Evolutionary conservation across 768 basidiomycete genomes (phyloP).

Genomic region (Infundibulicybe gibba): DNA sequence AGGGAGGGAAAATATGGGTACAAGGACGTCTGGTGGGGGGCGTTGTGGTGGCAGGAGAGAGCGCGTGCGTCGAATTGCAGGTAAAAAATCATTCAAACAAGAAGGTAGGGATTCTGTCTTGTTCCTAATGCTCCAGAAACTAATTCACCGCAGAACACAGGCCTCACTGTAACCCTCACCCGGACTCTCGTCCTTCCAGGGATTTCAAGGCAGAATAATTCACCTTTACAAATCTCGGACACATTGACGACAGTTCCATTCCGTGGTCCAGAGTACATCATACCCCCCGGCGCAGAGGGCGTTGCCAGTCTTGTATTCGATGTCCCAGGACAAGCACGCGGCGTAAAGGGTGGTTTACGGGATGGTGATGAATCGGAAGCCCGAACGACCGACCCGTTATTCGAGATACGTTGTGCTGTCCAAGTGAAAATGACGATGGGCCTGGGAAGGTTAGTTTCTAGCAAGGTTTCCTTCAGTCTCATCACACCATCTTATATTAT

Average conservation of each 20-base stretch:
- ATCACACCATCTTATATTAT: slow-evolving; percentile 4
- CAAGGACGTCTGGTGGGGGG: slow-evolving; percentile 65
- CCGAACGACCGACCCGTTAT: slow-evolving; percentile 48
- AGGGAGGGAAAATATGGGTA: slow-evolving; percentile 78
- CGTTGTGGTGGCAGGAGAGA: slow-evolving; percentile 62
- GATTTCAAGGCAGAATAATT: slow-evolving; percentile 30
- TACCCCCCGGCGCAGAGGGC: slow-evolving; percentile 72
- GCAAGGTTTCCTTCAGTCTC: slow-evolving; percentile 2
- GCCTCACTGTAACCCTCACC: slow-evolving; percentile 56
- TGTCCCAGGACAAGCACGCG: slow-evolving; percentile 63
- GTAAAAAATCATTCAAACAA: slow-evolving; percentile 81
- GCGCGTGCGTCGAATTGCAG: slow-evolving; percentile 69
- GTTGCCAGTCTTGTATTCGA: slow-evolving; percentile 79
- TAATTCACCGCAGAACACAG: slow-evolving; percentile 50
- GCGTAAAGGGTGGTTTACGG: slow-evolving; percentile 59
- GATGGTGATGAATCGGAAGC: slow-evolving; percentile 41
- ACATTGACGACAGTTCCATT: slow-evolving; percentile 66
- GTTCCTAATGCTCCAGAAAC: slow-evolving; percentile 4
- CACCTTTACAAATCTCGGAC: slow-evolving; percentile 64
- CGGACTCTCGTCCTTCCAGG: slow-evolving; percentile 58
- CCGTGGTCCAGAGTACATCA: slow-evolving; percentile 70
- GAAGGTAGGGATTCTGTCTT: slow-evolving; percentile 47
- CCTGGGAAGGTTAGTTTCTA: slow-evolving; percentile 53
- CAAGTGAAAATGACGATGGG: slow-evolving; percentile 66
- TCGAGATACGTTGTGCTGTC: slow-evolving; percentile 67